Conservation (phyloP, 2,329 filamentous ascomycete species). For the Massarina eburnea region DNA sequence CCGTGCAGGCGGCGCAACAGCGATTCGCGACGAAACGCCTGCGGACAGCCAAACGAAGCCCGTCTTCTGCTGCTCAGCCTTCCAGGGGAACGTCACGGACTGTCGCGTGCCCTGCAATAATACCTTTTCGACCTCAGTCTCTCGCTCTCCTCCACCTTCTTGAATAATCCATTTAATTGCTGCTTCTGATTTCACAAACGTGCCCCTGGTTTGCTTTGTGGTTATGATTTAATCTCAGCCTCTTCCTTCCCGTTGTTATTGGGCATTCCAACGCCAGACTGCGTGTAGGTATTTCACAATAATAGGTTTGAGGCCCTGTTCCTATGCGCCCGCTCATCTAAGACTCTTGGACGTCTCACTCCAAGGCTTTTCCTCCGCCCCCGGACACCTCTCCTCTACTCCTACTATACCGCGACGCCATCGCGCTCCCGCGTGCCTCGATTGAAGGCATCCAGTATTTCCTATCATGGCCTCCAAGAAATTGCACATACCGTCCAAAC, state of each 20-base stretch:
- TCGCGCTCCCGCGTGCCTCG: constrained; percentile 7
- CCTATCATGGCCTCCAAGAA: constrained; percentile 29
- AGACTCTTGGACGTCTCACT: constrained; percentile 12
- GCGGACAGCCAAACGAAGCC: not conserved
- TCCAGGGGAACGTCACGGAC: not conserved
- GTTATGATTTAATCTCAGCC: not conserved
- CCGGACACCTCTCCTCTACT: not conserved
- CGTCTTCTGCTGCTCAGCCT: constrained; percentile 1
- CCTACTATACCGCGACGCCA: constrained; percentile 1
- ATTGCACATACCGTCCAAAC: constrained; percentile 46
- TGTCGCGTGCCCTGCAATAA: constrained; percentile 2
- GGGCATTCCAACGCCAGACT: no score
- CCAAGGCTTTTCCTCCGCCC: constrained; percentile 1
- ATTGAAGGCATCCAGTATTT: constrained; percentile 3
- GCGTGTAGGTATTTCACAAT: not conserved
- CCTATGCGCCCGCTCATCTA: not conserved
- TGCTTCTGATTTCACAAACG: no score
- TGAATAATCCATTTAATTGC: not conserved
- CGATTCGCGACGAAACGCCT: not conserved
- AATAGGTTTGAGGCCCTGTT: not conserved
- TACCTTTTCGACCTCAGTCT: not conserved
- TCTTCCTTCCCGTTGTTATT: not conserved
- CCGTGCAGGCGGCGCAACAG: not conserved
- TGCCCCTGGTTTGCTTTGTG: not conserved
- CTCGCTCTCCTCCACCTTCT: not conserved